Evolutionary conservation across 495 filamentous ascomycete species (phyloP).

Genomic region (Aspergillus carlsbadensis): DNA sequence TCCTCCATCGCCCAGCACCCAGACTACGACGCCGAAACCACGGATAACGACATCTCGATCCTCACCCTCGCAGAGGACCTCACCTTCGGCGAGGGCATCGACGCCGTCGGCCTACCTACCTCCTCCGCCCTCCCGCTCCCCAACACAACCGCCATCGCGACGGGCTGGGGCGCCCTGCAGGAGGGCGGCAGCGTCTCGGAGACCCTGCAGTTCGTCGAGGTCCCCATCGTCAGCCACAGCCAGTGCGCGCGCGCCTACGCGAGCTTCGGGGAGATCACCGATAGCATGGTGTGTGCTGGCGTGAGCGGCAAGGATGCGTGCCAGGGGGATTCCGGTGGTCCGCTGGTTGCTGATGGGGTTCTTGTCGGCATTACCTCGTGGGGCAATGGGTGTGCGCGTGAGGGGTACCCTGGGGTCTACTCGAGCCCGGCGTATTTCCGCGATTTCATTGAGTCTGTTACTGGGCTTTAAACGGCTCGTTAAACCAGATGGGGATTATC

Average conservation of each 20-base stretch:
- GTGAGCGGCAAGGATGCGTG: conserved; percentile 11
- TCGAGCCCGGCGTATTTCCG: neutral
- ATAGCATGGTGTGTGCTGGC: conserved; percentile 10
- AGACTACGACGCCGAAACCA: neutral
- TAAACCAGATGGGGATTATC: neutral
- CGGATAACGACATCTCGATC: conserved; percentile 12
- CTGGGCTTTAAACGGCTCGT: neutral
- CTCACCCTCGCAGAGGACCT: neutral
- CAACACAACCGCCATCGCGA: neutral
- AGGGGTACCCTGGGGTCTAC: conserved; percentile 9
- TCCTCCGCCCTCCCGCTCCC: neutral
- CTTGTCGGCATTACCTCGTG: conserved; percentile 15
- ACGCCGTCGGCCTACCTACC: neutral
- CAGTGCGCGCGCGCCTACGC: neutral
- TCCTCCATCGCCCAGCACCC: conserved; percentile 1
- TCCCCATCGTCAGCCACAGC: neutral
- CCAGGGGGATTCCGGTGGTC: conserved; percentile 10
- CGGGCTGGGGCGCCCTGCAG: conserved; percentile 4
- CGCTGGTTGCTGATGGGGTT: neutral
- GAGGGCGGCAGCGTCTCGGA: neutral
- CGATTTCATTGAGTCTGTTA: neutral
- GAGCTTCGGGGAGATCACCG: conserved; percentile 1
- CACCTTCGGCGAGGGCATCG: neutral
- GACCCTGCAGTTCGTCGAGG: neutral
- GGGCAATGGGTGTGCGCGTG: conserved; percentile 10